A percentile compares a stretch with the other conserved stretches of the same genome.
Conservation (phyloP, 768 basidiomycete species). For the Calocybe cyanea region DNA sequence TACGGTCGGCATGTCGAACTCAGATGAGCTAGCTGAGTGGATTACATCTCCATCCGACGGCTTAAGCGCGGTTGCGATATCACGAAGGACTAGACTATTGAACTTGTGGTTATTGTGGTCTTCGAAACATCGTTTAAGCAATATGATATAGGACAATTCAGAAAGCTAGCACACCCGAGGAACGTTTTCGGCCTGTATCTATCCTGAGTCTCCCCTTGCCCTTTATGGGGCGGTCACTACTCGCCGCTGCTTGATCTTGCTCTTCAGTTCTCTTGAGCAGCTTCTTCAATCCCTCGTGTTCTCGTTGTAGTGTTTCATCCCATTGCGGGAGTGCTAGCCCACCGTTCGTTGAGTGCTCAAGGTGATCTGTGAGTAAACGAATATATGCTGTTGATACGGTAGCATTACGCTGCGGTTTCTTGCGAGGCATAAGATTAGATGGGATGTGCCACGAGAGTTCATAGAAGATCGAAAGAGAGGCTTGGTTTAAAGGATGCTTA, state of each 20-base stretch:
- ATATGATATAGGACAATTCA: neutral
- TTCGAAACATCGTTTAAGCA: neutral
- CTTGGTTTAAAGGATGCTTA: too few relatives aligned
- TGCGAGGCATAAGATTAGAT: neutral
- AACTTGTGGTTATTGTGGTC: neutral
- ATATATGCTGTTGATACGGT: neutral
- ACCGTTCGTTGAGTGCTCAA: neutral
- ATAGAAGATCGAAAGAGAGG: too few relatives aligned
- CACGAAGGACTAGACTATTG: neutral
- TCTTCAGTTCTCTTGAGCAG: neutral
- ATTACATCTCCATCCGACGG: neutral
- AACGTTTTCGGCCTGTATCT: neutral
- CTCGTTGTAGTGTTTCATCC: neutral
- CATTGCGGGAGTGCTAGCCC: neutral
- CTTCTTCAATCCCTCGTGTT: neutral
- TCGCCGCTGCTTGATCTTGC: neutral
- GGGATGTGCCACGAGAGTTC: too few relatives aligned
- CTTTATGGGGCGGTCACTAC: neutral
- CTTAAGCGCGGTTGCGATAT: neutral
- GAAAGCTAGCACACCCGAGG: neutral
- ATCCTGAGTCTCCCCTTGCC: neutral
- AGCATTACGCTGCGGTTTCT: neutral
- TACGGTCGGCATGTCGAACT: neutral
- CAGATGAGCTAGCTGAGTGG: neutral
- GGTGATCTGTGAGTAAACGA: neutral